phyloP scores from a whole-genome alignment of 2,329 filamentous ascomycete species.

The Paecilomyces variotii region DNA sequence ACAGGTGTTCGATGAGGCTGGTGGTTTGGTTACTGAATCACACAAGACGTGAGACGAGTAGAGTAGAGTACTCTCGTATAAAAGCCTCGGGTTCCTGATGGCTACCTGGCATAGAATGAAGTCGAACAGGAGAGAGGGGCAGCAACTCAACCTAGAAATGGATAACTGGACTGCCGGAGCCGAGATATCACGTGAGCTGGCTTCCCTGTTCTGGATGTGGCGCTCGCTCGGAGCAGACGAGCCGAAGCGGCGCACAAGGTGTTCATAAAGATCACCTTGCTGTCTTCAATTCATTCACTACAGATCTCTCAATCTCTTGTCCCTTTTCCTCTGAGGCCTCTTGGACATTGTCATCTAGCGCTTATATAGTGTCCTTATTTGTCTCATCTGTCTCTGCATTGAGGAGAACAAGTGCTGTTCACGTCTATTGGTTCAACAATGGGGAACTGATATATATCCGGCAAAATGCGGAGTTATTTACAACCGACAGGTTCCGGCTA shows the following conservation, averaged over 20 bases:
- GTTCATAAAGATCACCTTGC: not conserved
- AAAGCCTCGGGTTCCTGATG: no score
- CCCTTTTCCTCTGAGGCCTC: not conserved
- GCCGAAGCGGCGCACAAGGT: not conserved
- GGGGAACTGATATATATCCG: not conserved
- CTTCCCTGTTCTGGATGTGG: not conserved
- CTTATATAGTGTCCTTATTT: no score
- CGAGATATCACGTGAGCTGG: not conserved
- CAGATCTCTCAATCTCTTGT: not conserved
- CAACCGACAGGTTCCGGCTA: not conserved
- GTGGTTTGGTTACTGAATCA: not conserved
- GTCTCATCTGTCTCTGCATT: not conserved
- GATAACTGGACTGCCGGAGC: not conserved
- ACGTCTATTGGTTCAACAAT: not conserved
- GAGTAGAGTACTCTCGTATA: no score
- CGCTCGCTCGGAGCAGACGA: not conserved
- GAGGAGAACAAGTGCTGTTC: not conserved
- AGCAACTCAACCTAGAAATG: not conserved
- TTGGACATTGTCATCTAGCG: no score
- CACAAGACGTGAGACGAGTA: not conserved
- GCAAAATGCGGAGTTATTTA: not conserved
- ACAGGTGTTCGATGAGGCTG: not conserved
- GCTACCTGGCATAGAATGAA: not conserved
- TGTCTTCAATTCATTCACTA: not conserved
- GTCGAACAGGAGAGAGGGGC: not conserved